Percentiles rank a stretch among this genome's conserved stretches.
Evolutionary conservation across 78 protist species (phyloP).

Genomic region (Speleostelium caveatum): DNA sequence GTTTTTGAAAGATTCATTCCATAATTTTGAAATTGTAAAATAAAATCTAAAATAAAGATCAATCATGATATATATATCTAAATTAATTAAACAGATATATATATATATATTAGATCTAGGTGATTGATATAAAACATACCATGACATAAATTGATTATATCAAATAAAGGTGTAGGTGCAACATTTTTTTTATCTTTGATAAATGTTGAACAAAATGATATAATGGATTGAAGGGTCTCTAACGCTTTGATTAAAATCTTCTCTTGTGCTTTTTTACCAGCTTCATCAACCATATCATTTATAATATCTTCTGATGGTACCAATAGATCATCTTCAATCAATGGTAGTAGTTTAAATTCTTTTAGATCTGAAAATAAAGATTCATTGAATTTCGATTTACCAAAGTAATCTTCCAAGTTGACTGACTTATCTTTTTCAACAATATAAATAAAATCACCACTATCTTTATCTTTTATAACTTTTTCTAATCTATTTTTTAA

Average conservation of each 20-base stretch:
- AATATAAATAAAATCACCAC: no score
- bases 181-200: background rate
- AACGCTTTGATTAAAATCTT: background rate
- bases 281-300: background rate
- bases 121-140: constrained; percentile 49
- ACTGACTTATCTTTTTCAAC: no score
- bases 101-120: no score
- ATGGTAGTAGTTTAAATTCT: background rate
- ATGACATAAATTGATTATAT: constrained; percentile 11
- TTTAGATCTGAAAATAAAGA: background rate
- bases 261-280: background rate
- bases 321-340: constrained; percentile 23
- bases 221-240: background rate
- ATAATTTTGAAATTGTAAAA: constrained; percentile 18
- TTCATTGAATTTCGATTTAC: no score
- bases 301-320: background rate
- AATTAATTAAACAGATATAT: background rate
- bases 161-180: constrained; percentile 30
- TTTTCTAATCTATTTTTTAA: no score
- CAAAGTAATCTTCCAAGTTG: no score
- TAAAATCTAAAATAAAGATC: constrained; percentile 6
- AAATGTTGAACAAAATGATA: background rate
- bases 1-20: constrained; percentile 7
- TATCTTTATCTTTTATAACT: no score
- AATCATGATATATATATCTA: background rate